A percentile compares a stretch with the other conserved stretches of the same genome.
These are phyloP conservation scores for Fraxinus angustifolia DNA, from an alignment of 305 asterid genomes.

Conservation along the genomic window DNA sequence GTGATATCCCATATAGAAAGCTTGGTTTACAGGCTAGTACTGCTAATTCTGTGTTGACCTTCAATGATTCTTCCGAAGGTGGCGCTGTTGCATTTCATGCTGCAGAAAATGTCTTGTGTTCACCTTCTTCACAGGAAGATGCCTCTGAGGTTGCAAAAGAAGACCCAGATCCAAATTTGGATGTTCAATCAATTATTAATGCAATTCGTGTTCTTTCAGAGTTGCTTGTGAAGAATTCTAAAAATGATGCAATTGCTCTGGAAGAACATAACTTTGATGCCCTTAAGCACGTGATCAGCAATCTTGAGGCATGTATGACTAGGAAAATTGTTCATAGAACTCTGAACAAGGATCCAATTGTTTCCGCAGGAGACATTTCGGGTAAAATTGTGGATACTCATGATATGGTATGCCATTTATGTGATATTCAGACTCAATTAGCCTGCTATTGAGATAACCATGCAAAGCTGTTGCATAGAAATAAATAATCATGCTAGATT, in stretches of 20 bases:
- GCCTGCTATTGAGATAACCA: background rate
- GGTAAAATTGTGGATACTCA: slow-evolving; percentile 32
- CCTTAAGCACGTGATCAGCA: slow-evolving; percentile 46
- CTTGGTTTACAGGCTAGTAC: slow-evolving; percentile 17
- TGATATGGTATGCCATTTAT: slow-evolving; percentile 45
- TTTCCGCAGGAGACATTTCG: slow-evolving; percentile 30
- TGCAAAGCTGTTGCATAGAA: background rate
- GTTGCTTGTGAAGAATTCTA: slow-evolving; percentile 46
- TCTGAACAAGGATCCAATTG: slow-evolving; percentile 25
- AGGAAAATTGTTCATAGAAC: slow-evolving; percentile 30
- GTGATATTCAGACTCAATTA: background rate
- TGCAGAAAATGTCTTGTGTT: slow-evolving; percentile 73
- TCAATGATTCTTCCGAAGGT: slow-evolving; percentile 50
- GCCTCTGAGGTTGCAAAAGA: slow-evolving; percentile 29
- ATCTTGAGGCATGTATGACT: slow-evolving; percentile 49
- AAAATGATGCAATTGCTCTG: slow-evolving; percentile 35
- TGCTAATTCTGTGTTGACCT: slow-evolving; percentile 27
- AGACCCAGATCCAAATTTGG: slow-evolving; percentile 38
- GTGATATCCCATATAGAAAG: slow-evolving; percentile 12
- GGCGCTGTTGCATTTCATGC: slow-evolving; percentile 71
- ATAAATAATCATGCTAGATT: slow-evolving; percentile 14
- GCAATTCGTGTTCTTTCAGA: slow-evolving; percentile 60
- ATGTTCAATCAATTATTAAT: slow-evolving; percentile 45
- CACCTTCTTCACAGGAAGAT: slow-evolving; percentile 71
- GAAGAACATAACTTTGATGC: slow-evolving; percentile 45